These are phyloP conservation scores for Yamadazyma triangularis DNA, from an alignment of 1,139 yeast genomes.

Conservation along the genomic window DNA sequence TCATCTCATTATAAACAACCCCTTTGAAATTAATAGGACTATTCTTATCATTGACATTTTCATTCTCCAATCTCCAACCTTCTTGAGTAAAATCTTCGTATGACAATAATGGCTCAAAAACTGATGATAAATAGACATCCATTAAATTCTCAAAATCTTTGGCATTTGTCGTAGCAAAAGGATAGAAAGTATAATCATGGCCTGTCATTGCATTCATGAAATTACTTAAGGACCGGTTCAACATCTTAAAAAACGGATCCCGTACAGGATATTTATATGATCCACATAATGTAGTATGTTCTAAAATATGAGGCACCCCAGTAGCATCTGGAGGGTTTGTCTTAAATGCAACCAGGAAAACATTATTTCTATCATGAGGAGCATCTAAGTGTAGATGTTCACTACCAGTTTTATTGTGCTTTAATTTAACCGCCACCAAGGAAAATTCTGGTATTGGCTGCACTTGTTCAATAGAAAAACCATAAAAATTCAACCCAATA, in stretches of 20 bases:
- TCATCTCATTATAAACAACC: slow-evolving; percentile 97
- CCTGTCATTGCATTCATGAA: slow-evolving; percentile 99
- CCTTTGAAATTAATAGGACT: slow-evolving; percentile 81
- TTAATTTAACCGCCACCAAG: slow-evolving; percentile 68
- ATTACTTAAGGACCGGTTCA: slow-evolving; percentile 79
- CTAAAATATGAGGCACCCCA: slow-evolving; percentile 94
- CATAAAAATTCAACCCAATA: slow-evolving; percentile 58
- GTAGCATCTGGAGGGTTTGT: slow-evolving; percentile 92
- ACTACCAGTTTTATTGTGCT: slow-evolving; percentile 67
- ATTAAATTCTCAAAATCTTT: slow-evolving; percentile 80
- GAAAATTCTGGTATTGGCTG: slow-evolving; percentile 78
- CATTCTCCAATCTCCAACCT: slow-evolving; percentile 95
- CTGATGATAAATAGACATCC: slow-evolving; percentile 86
- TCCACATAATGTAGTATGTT: slow-evolving; percentile 95
- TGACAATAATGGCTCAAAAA: slow-evolving; percentile 73
- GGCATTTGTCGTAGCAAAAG: slow-evolving; percentile 89
- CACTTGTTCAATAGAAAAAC: slow-evolving; percentile 59
- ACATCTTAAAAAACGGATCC: slow-evolving; percentile 97
- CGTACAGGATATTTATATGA: slow-evolving; percentile 86
- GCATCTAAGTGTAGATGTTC: slow-evolving; percentile 83
- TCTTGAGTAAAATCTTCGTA: slow-evolving; percentile 88
- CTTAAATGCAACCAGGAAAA: slow-evolving; percentile 84
- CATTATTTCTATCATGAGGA: slow-evolving; percentile 71
- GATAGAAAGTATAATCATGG: slow-evolving; percentile 90
- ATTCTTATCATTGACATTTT: slow-evolving; percentile 48